Percentiles rank a stretch among this genome's conserved stretches.
These are phyloP conservation scores for Microsporum canis DNA, from an alignment of 2,329 filamentous ascomycete genomes.

Conservation along the genomic window DNA sequence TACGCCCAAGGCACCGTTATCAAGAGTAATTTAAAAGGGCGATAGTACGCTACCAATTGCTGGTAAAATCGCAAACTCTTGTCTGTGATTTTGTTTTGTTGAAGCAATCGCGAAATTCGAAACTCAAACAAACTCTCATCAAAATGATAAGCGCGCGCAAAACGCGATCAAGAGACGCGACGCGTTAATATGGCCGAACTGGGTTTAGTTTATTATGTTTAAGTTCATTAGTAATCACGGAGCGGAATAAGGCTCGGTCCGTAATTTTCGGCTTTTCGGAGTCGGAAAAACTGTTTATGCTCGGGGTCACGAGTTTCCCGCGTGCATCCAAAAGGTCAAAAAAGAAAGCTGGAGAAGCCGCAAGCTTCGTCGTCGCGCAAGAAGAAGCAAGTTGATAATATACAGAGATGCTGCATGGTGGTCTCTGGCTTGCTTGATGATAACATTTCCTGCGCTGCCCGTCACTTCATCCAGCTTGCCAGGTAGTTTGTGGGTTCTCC, in stretches of 20 bases:
- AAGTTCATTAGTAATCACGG: conserved; percentile 14
- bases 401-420: not conserved
- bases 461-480: not conserved
- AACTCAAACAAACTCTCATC: not conserved
- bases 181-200: conserved; percentile 9
- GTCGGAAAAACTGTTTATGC: conserved; percentile 3
- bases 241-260: conserved; percentile 26
- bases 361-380: not conserved
- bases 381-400: not conserved
- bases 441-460: not conserved
- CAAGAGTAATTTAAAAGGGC: not conserved
- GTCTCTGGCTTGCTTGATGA: not conserved
- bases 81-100: not conserved
- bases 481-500: not conserved
- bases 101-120: not conserved
- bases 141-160: not conserved
- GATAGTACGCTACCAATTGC: not conserved
- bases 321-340: not conserved
- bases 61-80: not conserved
- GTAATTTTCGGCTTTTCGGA: conserved; percentile 16
- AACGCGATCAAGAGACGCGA: conserved; percentile 7
- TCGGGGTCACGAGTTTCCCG: conserved; percentile 5
- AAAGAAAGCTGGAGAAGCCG: not conserved
- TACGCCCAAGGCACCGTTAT: too few species aligned
- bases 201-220: conserved; percentile 11